Conservation (phyloP, 148 eudicot species). For the Camellia sinensis region DNA sequence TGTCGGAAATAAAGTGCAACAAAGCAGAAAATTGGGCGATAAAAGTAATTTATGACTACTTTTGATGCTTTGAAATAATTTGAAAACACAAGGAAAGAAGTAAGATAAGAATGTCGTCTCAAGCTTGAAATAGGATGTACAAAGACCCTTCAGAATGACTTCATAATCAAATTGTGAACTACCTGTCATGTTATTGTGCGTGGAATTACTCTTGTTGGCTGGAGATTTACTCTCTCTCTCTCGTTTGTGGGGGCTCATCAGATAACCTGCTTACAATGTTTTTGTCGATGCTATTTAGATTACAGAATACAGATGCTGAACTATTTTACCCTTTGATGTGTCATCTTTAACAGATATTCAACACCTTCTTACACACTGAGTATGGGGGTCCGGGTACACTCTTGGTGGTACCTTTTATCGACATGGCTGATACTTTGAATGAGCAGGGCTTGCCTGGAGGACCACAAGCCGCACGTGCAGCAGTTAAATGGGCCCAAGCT, state of each 20-base stretch:
- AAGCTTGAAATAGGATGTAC: neutral
- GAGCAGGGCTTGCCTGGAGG: constrained; percentile 80
- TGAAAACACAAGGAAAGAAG: no score
- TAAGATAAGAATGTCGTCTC: neutral
- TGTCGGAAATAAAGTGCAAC: no score
- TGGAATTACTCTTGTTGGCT: neutral
- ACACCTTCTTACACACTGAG: constrained; percentile 66
- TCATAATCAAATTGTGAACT: neutral
- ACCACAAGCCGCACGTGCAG: constrained; percentile 82
- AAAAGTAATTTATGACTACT: neutral
- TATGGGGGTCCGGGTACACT: constrained; percentile 95
- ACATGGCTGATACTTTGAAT: constrained; percentile 78
- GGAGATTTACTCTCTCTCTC: neutral
- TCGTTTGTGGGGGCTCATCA: no score
- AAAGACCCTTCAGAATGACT: neutral
- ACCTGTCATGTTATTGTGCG: neutral
- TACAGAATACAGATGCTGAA: neutral
- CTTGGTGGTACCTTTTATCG: constrained; percentile 75
- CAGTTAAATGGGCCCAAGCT: constrained; percentile 82
- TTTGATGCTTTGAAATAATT: neutral
- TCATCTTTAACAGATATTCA: constrained; percentile 50
- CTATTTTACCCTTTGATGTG: neutral
- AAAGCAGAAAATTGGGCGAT: no score
- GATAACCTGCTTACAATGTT: neutral
- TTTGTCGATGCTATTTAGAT: neutral